Conservation (phyloP, 768 basidiomycete genomes). For the Dioszegia hungarica region DNA sequence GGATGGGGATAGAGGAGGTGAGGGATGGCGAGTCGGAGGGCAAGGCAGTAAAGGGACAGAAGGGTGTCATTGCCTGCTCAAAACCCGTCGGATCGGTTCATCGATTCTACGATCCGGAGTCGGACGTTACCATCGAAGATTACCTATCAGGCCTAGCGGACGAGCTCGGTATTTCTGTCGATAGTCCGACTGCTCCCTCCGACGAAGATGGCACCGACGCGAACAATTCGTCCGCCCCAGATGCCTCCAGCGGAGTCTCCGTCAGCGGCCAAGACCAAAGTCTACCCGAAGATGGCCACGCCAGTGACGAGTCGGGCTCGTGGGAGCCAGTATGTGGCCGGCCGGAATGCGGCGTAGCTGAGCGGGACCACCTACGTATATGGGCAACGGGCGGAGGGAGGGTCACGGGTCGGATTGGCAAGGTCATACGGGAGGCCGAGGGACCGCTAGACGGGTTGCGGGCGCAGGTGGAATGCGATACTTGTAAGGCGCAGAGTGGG, state of each 20-base stretch:
- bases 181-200: not conserved
- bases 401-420: slow-evolving; percentile 7
- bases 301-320: not conserved
- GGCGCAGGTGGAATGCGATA: slow-evolving; percentile 19
- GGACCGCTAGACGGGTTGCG: not conserved
- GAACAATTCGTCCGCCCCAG: no score
- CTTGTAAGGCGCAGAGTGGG: slow-evolving; percentile 13
- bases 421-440: not conserved
- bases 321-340: slow-evolving; percentile 8
- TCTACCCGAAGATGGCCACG: not conserved
- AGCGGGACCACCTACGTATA: slow-evolving; percentile 18
- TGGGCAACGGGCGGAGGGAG: slow-evolving; percentile 8
- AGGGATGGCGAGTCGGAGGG: not conserved
- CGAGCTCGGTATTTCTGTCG: slow-evolving; percentile 1
- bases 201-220: not conserved
- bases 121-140: slow-evolving; percentile 20
- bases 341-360: slow-evolving; percentile 15
- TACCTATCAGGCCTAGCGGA: slow-evolving; percentile 9
- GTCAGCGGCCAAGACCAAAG: no score
- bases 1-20: slow-evolving; percentile 9
- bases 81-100: not conserved
- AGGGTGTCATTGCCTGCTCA: not conserved
- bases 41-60: not conserved
- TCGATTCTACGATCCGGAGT: slow-evolving; percentile 17
- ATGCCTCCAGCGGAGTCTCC: no score